Base-by-base conservation (phyloP, 1,139 yeast genomes). In the Casaregolazyma lundiana region DNA sequence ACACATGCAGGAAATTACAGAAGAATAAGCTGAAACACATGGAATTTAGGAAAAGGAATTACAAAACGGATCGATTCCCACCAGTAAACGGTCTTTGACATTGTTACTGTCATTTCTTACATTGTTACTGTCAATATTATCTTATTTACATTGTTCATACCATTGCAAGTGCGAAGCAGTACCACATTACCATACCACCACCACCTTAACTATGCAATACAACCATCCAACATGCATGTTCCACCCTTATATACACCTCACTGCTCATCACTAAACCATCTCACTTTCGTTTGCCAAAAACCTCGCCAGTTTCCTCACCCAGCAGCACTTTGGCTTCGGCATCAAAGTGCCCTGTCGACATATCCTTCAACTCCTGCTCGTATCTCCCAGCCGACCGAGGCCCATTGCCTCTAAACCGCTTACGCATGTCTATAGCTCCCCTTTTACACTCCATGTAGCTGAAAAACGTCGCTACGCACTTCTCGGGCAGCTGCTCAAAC, bases 361-460 rank as follows among this genome's bases (percentile, higher is more conserved):
- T 71, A 52, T 84, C 84, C 35, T 82, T 87, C 55, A 84, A 84
- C 45, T 87, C 87, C 49, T 86, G 92, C 59, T 90, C 96, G 65
- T 84, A 90, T 61, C 82, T 84, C 0, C 98, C 98, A 1, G 95
- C 86, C 7, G 96, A 87, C 42, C 87, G 67, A 0, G 97, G 90
- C 0, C 95, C 98, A 61, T 92, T 92, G 6, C 98, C 98, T 62
- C 87, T 76, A 71, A 92, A 86, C 56, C 98, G 76, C 64, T 89
- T 90, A 4, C 92, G 70, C 95, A 88, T 88, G 60, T 89, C 96
- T 2, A 48, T 47, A 36, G 50, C 51, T 50, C 59, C 52, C 35
- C 60, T 60, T 59, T 83, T 85, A 69, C 97, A 92, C 52, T 90
- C 95, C 74, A 89, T 72, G 61, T 87, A 92, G 9, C 95, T 85